phyloP scores from a whole-genome alignment of 2,329 filamentous ascomycete genomes.

The Talaromyces rugulosus region DNA sequence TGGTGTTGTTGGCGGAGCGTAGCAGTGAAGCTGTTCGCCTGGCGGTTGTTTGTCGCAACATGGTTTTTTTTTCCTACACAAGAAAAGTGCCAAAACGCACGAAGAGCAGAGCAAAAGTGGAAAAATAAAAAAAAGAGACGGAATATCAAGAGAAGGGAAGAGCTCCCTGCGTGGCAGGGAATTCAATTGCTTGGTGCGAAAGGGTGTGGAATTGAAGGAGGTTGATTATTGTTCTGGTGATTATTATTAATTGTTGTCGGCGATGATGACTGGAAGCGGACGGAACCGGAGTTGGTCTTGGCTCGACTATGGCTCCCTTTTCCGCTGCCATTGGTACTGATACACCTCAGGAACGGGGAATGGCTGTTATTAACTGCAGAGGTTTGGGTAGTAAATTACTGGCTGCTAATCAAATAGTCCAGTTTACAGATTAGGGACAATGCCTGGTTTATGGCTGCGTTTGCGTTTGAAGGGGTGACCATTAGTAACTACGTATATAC shows the following conservation, averaged over 20 bases:
- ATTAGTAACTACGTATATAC: neutral
- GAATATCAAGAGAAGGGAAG: neutral
- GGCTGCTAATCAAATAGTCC: neutral
- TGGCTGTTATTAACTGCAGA: neutral
- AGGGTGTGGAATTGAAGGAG: neutral
- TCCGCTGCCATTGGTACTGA: neutral
- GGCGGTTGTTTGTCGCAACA: slow-evolving; percentile 12
- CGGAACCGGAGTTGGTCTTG: neutral
- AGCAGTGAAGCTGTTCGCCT: slow-evolving; percentile 11
- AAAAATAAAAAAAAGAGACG: neutral
- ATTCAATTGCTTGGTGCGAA: neutral
- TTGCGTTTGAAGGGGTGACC: neutral
- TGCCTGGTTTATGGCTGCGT: neutral
- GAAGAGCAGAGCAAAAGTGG: neutral
- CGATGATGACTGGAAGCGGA: neutral
- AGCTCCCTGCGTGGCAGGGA: slow-evolving; percentile 2
- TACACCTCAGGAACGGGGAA: neutral
- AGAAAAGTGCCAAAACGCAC: neutral
- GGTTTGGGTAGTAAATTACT: neutral
- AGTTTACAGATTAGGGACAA: neutral
- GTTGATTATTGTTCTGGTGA: neutral
- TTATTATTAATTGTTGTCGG: neutral
- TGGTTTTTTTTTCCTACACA: neutral
- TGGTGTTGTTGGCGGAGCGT: slow-evolving; percentile 9
- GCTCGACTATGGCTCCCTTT: neutral